phyloP scores from a whole-genome alignment of 2,329 filamentous ascomycete species.

The Penicillium sp. region DNA sequence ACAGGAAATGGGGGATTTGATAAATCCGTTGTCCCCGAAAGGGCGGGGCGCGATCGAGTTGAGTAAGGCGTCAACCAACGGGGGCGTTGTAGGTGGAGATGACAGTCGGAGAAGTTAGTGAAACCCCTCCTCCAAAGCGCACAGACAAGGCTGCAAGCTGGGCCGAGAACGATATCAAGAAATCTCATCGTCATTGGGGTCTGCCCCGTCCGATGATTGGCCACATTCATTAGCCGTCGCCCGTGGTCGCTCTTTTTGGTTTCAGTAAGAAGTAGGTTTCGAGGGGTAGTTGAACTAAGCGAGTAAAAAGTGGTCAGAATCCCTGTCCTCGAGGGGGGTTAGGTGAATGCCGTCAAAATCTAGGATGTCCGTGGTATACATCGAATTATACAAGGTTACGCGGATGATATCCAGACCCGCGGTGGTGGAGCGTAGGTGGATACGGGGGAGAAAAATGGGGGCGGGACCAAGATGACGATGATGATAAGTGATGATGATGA shows the following conservation, averaged over 20 bases:
- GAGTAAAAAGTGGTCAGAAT: slow-evolving; percentile 6
- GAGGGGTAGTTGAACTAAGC: not conserved
- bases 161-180: slow-evolving; percentile 9
- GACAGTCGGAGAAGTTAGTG: not conserved
- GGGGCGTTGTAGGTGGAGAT: not conserved
- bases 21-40: not conserved
- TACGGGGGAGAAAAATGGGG: not conserved
- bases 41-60: not conserved
- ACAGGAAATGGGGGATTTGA: not conserved
- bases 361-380: not conserved
- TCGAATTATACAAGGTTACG: not conserved
- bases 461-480: slow-evolving; percentile 4
- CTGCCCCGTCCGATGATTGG: slow-evolving; percentile 8
- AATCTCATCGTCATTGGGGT: slow-evolving; percentile 19
- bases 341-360: not conserved
- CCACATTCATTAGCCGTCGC: not conserved
- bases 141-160: slow-evolving; percentile 17
- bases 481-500: slow-evolving; percentile 20
- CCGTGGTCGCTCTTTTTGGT: not conserved
- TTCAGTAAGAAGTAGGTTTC: not conserved
- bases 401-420: slow-evolving; percentile 6
- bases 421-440: slow-evolving; percentile 13
- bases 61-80: not conserved
- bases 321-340: not conserved
- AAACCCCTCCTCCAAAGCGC: slow-evolving; percentile 3